These are phyloP conservation scores for Heterobasidion irregulare DNA, from an alignment of 1,284 basidiomycete species.

Conservation along the genomic window DNA sequence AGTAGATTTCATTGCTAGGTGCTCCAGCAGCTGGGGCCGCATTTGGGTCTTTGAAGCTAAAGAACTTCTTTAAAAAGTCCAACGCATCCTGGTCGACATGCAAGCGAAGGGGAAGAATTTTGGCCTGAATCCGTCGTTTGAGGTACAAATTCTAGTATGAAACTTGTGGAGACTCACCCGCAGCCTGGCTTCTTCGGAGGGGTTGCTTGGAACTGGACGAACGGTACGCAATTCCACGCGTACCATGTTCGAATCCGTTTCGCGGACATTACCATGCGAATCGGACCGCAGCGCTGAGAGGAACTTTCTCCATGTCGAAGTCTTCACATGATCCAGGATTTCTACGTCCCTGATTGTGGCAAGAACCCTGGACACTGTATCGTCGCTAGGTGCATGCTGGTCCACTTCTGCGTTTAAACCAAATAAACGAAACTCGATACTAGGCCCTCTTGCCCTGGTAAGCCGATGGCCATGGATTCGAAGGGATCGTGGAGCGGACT, in stretches of 20 bases:
- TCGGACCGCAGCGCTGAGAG: constrained; percentile 79
- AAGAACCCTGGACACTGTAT: constrained; percentile 58
- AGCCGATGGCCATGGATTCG: constrained; percentile 45
- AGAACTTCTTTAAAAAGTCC: constrained; percentile 96
- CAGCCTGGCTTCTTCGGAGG: constrained; percentile 74
- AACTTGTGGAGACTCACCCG: constrained; percentile 42
- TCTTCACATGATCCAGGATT: constrained; percentile 96
- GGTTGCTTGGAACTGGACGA: constrained; percentile 55
- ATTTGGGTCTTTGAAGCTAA: constrained; percentile 75
- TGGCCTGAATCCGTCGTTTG: constrained; percentile 44
- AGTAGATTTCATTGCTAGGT: constrained; percentile 52
- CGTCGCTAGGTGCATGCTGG: constrained; percentile 47
- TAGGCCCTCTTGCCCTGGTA: constrained; percentile 70
- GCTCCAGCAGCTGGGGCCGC: constrained; percentile 20
- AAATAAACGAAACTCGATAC: constrained; percentile 79
- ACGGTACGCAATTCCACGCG: constrained; percentile 74
- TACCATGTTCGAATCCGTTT: constrained; percentile 92
- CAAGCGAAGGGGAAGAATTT: constrained; percentile 82
- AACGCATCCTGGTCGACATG: constrained; percentile 98
- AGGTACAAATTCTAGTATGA: not conserved
- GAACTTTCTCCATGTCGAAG: constrained; percentile 98
- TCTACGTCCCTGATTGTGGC: constrained; percentile 68
- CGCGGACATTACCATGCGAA: constrained; percentile 76
- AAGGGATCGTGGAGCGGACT: constrained; percentile 28
- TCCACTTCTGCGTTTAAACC: constrained; percentile 64